Evolutionary conservation across 345 rosid species (phyloP).

Genomic region (Arabidopsis suecica): DNA sequence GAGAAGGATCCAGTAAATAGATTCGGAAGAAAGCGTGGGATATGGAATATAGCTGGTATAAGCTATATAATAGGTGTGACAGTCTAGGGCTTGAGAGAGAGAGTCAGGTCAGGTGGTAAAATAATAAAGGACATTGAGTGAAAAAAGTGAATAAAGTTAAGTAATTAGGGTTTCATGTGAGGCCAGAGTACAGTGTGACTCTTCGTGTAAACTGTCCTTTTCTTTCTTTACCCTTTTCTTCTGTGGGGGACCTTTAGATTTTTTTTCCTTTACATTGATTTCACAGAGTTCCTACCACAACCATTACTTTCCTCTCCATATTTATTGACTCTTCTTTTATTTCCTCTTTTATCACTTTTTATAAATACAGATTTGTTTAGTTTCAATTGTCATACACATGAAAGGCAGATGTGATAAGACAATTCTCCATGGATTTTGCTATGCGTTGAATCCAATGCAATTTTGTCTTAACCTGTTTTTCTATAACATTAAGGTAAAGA

Average conservation of each 20-base stretch:
- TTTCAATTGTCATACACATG: conserved; percentile 31
- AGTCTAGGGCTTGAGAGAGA: conserved; percentile 30
- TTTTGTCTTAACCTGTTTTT: not conserved
- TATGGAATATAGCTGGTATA: conserved; percentile 34
- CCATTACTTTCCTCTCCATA: not conserved
- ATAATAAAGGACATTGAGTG: conserved; percentile 28
- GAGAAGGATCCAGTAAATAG: conserved; percentile 40
- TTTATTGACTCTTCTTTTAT: conserved; percentile 9
- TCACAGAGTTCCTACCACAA: conserved; percentile 32
- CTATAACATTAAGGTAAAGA: not conserved
- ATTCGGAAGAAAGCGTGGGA: conserved; percentile 45
- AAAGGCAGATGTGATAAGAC: conserved; percentile 35
- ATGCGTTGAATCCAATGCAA: conserved; percentile 41
- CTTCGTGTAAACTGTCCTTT: conserved; percentile 50
- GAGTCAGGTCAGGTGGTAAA: conserved; percentile 35
- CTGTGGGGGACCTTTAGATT: conserved; percentile 36
- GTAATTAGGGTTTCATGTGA: conserved; percentile 46
- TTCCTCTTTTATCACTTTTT: conserved; percentile 33
- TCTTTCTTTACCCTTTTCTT: conserved; percentile 12
- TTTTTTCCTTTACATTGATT: conserved; percentile 28
- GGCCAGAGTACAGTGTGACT: conserved; percentile 32
- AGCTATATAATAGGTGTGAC: conserved; percentile 30
- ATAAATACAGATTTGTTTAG: conserved; percentile 34
- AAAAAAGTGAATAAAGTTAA: conserved; percentile 41
- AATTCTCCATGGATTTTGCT: conserved; percentile 15